Base-by-base conservation (phyloP, 768 basidiomycete genomes). In the Tylopilus plumbeoviolaceoides region DNA sequence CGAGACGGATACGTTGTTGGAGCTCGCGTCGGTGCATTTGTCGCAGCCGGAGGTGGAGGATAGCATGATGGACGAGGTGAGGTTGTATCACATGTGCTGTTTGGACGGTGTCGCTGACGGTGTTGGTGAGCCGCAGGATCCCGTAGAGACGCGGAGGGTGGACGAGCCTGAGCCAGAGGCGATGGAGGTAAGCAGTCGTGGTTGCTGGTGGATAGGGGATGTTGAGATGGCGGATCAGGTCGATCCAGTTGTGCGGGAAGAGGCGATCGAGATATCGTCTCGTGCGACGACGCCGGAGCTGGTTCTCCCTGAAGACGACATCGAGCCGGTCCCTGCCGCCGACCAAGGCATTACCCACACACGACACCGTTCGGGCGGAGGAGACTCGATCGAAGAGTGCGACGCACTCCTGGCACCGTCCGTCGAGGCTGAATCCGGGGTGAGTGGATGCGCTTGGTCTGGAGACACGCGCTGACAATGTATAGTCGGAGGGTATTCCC, bases 1-100 rank as follows among this genome's bases (percentile, higher is more conserved):
- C n/a, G 67, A 57, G 18, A 7, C 50, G 25, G 65, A 63, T 41
- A 15, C 44, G 46, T 47, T 64, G 41, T 51, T 66, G 48, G 55
- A 63, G 10, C 55, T 66, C n/a, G 65, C 57, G 36, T 62, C 60
- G 15, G 60, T 67, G 21, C 63, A 66, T 39, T 51, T 65, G n/a
- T 59, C 53, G 9, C 43, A 47, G 31, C 50, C 44, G 31, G 41
- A 23, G 4, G 40, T 41, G 23, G 30, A 30, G 30, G 30, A 30
- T 30, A 11, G 10, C 2, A n/a, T 56, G 28, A 9, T 11, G 5
- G 39, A 48, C 35, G 51, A 65, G 63, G 58, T 63, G 5, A 33
- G 17, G 17, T 17, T n/a, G 20, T 11, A 25, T 23, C 23, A 7
- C 36, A 15, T 38, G 20, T 21, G 44, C 23, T 20, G 30, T 21